These are phyloP conservation scores for Vigna radiata DNA, from an alignment of 306 rosid species.

Conservation along the genomic window DNA sequence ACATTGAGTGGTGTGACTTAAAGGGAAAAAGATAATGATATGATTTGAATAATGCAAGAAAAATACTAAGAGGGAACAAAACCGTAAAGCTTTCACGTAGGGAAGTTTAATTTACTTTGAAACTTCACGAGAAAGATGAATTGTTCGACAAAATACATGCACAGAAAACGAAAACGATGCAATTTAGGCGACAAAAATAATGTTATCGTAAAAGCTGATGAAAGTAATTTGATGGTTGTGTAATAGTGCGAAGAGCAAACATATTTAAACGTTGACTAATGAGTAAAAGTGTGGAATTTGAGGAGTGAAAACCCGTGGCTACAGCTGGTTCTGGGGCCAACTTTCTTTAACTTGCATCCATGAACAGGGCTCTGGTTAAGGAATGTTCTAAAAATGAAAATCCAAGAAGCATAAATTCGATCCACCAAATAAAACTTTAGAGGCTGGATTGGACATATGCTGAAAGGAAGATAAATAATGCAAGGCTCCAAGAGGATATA, in stretches of 20 bases:
- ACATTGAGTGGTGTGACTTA: too few relatives aligned
- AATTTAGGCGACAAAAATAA: constrained; percentile 2
- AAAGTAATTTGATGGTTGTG: background rate
- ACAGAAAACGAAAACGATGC: background rate
- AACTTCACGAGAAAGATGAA: too few relatives aligned
- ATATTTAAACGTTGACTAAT: constrained; percentile 8
- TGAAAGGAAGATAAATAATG: constrained; percentile 9
- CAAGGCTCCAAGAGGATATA: background rate
- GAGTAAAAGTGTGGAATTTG: background rate
- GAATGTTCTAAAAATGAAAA: constrained; percentile 32
- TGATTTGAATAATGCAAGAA: too few relatives aligned
- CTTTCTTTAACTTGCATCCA: constrained; percentile 28
- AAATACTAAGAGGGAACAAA: too few relatives aligned
- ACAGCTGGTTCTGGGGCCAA: constrained; percentile 18
- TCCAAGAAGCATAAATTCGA: constrained; percentile 34
- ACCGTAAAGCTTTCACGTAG: too few relatives aligned
- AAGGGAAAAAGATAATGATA: too few relatives aligned
- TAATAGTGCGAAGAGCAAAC: background rate
- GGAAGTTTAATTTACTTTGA: too few relatives aligned
- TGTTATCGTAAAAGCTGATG: background rate
- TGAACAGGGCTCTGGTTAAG: constrained; percentile 4
- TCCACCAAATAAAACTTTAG: constrained; percentile 27
- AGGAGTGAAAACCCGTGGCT: constrained; percentile 3
- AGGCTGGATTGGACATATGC: constrained; percentile 41
- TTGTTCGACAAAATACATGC: too few relatives aligned